Evolutionary conservation across 768 basidiomycete species (phyloP), one percentile per base, ranked within the genome.

Genomic region (Leccinellum albellum): DNA sequence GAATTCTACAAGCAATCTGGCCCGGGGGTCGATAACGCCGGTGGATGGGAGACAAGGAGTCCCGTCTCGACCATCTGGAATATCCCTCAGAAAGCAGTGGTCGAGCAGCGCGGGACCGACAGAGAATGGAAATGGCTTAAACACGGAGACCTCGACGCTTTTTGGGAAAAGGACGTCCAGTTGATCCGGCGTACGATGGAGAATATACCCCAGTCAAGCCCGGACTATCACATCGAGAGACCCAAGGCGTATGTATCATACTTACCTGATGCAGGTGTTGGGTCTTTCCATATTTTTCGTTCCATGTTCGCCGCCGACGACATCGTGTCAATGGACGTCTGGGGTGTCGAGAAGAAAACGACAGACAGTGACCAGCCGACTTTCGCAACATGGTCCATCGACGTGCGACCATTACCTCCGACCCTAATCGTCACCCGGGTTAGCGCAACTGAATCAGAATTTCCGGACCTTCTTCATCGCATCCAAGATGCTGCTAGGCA

Each of bases 331-430:
- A 60, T 58, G 56, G 62, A 60, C 31, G 28, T 58, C 14, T 68
- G 60, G 64, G 67, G 64, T 20, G 59, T 69, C 13, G 56, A 62
- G 47, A 62, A 60, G 55, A 51, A 53, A 23, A 23, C 23, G 10
- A 37, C 56, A 5, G 37, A 50, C 20, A 14, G 3, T 10, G 57
- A 59, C 23, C 57, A 51, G 26, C 53, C 59, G 9, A 55, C 55
- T 31, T 79, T 70, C 57, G 79, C 79, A 32, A 74, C 76, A 17
- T 83, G 80, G 80, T 74, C 74, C 23, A 63, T 80, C 26, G 78
- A 82, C 23, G 55, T 71, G 14, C 59, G 57, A 17, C 66, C 73
- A 2, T 53, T 47, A 3, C 59, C 68, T 6, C 68, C 67, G 13
- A 76, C 75, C 14, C 68, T 84, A 10, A 66, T 78, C 13, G 68